Base-by-base conservation (phyloP, 192 early-diverging fungal species). In the Coemansia sp. region DNA sequence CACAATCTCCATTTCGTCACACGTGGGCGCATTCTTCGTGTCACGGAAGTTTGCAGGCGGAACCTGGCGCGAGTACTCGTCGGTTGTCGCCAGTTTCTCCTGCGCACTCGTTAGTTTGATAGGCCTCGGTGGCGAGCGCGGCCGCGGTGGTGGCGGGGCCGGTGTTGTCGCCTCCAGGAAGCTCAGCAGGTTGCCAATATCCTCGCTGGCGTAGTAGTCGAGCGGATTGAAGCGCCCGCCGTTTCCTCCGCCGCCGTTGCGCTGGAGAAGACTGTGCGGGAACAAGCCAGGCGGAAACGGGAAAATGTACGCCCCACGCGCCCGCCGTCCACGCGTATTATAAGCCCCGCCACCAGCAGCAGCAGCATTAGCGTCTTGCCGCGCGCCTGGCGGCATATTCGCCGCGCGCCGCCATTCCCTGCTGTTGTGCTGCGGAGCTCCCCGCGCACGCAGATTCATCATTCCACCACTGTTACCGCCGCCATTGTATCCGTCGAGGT, bases 121-220 rank as follows among this genome's bases (percentile, higher is more conserved):
- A 19, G 81, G 76, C 46, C 51, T 60, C 62, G 70, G 12, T 2
- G 72, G 76, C 67, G 69, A 55, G 49, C 67, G 43, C 1, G 72
- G 68, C n/a, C 72, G 67, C 51, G 48, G 48, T 19, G 68, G 68
- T n/a, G 69, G 74, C 61, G 65, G 65, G 9, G 67, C 67, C 4
- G 79, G 74, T 9, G 74, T 72, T 41, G 61, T 71, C 16, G 79
- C 79, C 39, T 82, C 79, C 22, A 82, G 64, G 62, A 77, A 82
- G 32, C 62, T 66, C 44, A 82, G 53, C 51, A 82, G 61, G 25
- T 68, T 68, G 45, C 68, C 69, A 32, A 82, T 61, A 56, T 82
- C 79, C 25, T 77, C 79, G 61, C 71, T 71, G 10, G 57, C 68
- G 61, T 74, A 73, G 58, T 76, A 82, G 62, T 82, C 79, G 6